A percentile compares a stretch with the other conserved stretches of the same genome.
Evolutionary conservation across 257 asterid species (phyloP).

Genomic region (Fraxinus quadrangulata): DNA sequence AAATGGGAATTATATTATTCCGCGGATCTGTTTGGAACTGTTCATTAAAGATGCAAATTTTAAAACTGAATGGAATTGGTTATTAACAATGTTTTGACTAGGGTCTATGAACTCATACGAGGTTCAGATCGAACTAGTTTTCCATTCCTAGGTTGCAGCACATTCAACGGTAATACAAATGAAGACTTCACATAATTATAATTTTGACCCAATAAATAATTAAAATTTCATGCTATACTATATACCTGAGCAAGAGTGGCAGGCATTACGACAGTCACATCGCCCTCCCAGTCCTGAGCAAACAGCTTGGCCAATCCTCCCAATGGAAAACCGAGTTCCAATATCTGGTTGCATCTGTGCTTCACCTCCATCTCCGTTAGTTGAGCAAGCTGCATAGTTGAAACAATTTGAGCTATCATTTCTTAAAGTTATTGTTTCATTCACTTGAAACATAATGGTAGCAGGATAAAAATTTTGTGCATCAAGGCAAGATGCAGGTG

Average conservation of each 20-base stretch:
- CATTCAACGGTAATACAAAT: background rate
- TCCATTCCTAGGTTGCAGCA: background rate
- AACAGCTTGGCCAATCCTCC: constrained; percentile 89
- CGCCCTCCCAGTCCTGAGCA: constrained; percentile 99
- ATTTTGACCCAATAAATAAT: background rate
- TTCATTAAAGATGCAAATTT: background rate
- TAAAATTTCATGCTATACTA: background rate
- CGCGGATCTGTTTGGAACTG: background rate
- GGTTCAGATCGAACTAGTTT: background rate
- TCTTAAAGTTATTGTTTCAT: background rate
- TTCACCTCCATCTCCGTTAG: constrained; percentile 96
- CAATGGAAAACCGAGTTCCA: constrained; percentile 90
- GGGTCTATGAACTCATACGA: background rate
- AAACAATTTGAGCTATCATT: constrained; percentile 8
- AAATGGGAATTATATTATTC: background rate
- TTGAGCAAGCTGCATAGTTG: constrained; percentile 70
- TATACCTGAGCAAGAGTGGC: constrained; percentile 94
- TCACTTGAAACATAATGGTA: background rate
- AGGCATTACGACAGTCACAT: constrained; percentile 94
- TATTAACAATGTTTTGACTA: background rate
- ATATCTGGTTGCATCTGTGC: constrained; percentile 82
- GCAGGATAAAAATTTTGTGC: background rate
- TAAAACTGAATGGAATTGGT: background rate
- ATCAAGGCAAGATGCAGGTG: no score
- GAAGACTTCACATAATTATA: background rate